Evolutionary conservation across 805 yeast genomes (phyloP), one percentile per base, ranked within the genome.

Genomic region (Zygoascus bituminiphila): DNA sequence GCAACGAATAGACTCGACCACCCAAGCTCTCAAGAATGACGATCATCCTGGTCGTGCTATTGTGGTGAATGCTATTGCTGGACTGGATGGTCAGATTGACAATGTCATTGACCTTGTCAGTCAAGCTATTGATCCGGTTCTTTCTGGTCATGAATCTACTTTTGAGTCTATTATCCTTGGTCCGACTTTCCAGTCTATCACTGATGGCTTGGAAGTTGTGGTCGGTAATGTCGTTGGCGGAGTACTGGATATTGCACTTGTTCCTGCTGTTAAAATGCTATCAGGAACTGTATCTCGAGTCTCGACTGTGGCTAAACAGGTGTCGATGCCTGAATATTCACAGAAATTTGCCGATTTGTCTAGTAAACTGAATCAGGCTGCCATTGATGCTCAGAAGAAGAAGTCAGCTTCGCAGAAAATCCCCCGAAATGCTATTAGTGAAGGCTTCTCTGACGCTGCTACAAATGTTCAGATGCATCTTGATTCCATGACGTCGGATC

Each of bases 61-160:
- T n/a, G n/a, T 54, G 35, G 48, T 46, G 9, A 47, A 49, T 42
- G 47, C 51, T 44, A 57, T 64, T 46, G 59, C 66, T 20, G 67
- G 66, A 35, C 51, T 61, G 17, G 68, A 63, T 50, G 60, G 62
- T 19, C 67, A 63, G 52, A 52, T 59, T 46, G 66, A 63, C 48
- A 63, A 63, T 50, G 49, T 53, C 9, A 54, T 57, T 24, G 60
- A 60, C 20, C 48, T 55, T 24, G 48, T 54, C 29, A 48, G 52
- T 26, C 43, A 43, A 36, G 54, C 52, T n/a, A 47, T 54, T 14
- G 55, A 49, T 24, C 56, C 59, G 9, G 14, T 56, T 20, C 58
- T 63, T 25, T 52, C 52, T 7, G 65, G 66, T 15, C 42, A 55
- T 22, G 19, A 45, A 33, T 22, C 36, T 12, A 54, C 47, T n/a